These are phyloP conservation scores for Corylus americana DNA, from an alignment of 306 rosid species.

Conservation along the genomic window DNA sequence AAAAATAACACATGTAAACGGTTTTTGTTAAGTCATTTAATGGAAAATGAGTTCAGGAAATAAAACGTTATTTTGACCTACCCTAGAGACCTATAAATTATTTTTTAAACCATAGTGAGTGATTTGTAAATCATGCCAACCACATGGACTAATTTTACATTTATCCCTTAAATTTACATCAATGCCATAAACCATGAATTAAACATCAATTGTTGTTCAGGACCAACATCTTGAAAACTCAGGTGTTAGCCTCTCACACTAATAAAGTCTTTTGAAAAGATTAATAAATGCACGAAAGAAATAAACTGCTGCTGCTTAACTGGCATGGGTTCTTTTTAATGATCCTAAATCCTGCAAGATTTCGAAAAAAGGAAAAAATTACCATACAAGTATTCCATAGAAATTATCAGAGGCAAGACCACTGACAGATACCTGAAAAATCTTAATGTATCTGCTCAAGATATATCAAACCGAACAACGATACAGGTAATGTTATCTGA, in stretches of 20 bases:
- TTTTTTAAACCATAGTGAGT: too few relatives aligned
- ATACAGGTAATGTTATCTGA: slow-evolving; percentile 88
- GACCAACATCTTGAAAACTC: slow-evolving; percentile 21
- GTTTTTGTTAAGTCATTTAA: too few relatives aligned
- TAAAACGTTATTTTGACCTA: too few relatives aligned
- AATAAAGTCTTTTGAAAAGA: slow-evolving; percentile 16
- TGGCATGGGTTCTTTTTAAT: slow-evolving; percentile 17
- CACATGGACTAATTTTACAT: too few relatives aligned
- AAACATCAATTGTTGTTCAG: not conserved
- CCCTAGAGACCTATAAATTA: too few relatives aligned
- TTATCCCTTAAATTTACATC: not conserved
- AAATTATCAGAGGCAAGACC: slow-evolving; percentile 13
- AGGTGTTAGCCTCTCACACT: slow-evolving; percentile 18
- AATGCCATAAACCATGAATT: slow-evolving; percentile 10
- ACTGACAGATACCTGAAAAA: slow-evolving; percentile 24
- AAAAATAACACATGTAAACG: too few relatives aligned
- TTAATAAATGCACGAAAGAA: slow-evolving; percentile 21
- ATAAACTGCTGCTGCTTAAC: not conserved
- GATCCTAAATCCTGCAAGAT: slow-evolving; percentile 32
- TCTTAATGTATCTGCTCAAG: slow-evolving; percentile 37
- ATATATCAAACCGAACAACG: slow-evolving; percentile 70
- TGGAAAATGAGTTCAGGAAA: too few relatives aligned
- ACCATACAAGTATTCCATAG: slow-evolving; percentile 1
- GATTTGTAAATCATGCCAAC: too few relatives aligned
- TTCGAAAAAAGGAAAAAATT: slow-evolving; percentile 1